Evolutionary conservation across 306 rosid genomes (phyloP).

Genomic region (Mimosa pudica): DNA sequence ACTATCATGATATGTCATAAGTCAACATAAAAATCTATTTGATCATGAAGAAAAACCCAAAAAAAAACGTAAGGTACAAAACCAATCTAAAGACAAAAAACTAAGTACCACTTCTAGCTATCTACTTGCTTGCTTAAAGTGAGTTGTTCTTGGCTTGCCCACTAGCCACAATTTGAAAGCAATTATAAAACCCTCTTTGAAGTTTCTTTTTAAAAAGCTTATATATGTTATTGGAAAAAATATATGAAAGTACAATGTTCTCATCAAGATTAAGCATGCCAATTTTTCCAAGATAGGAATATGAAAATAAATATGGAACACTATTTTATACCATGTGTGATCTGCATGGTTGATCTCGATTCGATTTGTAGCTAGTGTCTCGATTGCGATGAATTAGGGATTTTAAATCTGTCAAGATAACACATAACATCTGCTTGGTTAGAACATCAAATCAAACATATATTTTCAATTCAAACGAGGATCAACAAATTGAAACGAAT

Average conservation of each 20-base stretch:
- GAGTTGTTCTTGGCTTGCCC: neutral
- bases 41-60: neutral
- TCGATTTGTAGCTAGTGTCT: neutral
- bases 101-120: neutral
- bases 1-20: constrained; percentile 36
- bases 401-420: too few species aligned
- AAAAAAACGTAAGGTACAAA: constrained; percentile 3
- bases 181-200: neutral
- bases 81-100: constrained; percentile 2
- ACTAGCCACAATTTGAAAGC: neutral
- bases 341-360: neutral
- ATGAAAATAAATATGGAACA: neutral
- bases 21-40: constrained; percentile 11
- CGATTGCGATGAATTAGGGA: neutral
- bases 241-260: too few species aligned
- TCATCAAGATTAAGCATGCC: neutral
- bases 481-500: too few species aligned
- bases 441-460: neutral
- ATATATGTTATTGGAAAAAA: too few species aligned
- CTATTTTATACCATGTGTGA: neutral
- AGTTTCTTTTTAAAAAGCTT: too few species aligned
- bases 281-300: neutral
- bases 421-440: neutral
- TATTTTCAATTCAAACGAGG: neutral
- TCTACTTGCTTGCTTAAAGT: neutral